These are phyloP conservation scores for Microdochium bolleyi DNA, from an alignment of 2,329 filamentous ascomycete genomes.

Conservation along the genomic window DNA sequence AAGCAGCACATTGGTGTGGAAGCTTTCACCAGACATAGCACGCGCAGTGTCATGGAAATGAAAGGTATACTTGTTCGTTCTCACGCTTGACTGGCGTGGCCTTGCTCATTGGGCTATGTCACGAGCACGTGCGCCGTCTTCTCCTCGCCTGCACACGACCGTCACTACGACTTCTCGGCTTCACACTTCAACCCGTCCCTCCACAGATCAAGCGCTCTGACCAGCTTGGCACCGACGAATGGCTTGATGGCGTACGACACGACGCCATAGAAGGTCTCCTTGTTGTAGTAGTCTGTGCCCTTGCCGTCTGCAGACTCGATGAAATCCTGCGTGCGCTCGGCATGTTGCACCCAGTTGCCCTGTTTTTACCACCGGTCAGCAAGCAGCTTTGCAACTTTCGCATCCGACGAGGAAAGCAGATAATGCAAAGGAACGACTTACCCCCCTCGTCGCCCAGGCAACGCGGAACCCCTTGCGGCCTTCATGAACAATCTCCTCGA, in stretches of 20 bases:
- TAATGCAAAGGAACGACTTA: too few species aligned
- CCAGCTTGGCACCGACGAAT: conserved; percentile 21
- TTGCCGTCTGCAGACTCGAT: conserved; percentile 16
- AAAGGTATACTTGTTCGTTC: too few species aligned
- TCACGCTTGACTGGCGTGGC: too few species aligned
- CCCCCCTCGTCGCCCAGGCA: conserved; percentile 26
- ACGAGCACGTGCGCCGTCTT: too few species aligned
- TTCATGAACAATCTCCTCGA: conserved; percentile 22
- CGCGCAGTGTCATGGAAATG: too few species aligned
- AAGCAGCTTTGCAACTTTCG: not conserved
- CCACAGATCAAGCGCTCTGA: conserved; percentile 27
- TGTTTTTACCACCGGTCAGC: not conserved
- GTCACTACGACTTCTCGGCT: conserved; percentile 11
- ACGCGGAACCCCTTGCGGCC: conserved; percentile 25
- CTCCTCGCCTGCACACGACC: too few species aligned
- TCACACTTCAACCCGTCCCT: conserved; percentile 26
- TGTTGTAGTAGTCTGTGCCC: conserved; percentile 30
- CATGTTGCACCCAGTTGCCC: conserved; percentile 19
- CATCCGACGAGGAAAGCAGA: too few species aligned
- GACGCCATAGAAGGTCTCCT: conserved; percentile 36
- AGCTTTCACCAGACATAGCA: too few species aligned
- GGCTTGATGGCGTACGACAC: conserved; percentile 24
- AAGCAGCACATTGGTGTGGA: too few species aligned
- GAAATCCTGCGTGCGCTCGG: conserved; percentile 35
- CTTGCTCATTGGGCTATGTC: too few species aligned